phyloP scores from a whole-genome alignment of 2,329 filamentous ascomycete genomes.

The Sporothrix pseudoabietina region DNA sequence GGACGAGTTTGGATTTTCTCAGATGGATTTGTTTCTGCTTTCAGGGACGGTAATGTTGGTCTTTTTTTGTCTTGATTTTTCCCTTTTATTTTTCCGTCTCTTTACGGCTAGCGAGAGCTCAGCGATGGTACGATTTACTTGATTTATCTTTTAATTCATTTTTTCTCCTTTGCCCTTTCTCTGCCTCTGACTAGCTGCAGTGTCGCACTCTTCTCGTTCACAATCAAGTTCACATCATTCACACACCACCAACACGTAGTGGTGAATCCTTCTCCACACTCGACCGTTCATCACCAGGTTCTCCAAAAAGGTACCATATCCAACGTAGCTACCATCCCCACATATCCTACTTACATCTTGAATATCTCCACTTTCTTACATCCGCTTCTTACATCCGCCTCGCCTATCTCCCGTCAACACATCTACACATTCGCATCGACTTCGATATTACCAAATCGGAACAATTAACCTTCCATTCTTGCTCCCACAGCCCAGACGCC shows the following conservation, averaged over 20 bases:
- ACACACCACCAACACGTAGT: not conserved
- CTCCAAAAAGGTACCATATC: not conserved
- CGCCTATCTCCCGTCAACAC: not conserved
- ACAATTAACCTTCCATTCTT: too few species aligned
- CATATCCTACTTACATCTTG: not conserved
- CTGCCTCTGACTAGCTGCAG: not conserved
- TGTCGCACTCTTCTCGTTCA: not conserved
- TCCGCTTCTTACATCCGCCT: not conserved
- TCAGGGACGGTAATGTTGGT: not conserved
- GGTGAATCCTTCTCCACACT: not conserved
- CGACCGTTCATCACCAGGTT: not conserved
- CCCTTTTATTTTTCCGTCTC: not conserved
- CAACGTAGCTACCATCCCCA: not conserved
- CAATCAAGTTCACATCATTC: not conserved
- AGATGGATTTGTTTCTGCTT: not conserved
- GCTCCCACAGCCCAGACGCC: too few species aligned
- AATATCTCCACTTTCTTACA: not conserved
- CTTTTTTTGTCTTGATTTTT: not conserved
- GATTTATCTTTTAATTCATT: not conserved
- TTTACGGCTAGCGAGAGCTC: not conserved
- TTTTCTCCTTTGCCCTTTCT: not conserved
- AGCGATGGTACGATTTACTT: not conserved
- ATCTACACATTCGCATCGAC: not conserved
- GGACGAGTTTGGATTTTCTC: not conserved
- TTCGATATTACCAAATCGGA: not conserved